phyloP scores from a whole-genome alignment of 164 flowering plant species.

The Umbellularia californica region DNA sequence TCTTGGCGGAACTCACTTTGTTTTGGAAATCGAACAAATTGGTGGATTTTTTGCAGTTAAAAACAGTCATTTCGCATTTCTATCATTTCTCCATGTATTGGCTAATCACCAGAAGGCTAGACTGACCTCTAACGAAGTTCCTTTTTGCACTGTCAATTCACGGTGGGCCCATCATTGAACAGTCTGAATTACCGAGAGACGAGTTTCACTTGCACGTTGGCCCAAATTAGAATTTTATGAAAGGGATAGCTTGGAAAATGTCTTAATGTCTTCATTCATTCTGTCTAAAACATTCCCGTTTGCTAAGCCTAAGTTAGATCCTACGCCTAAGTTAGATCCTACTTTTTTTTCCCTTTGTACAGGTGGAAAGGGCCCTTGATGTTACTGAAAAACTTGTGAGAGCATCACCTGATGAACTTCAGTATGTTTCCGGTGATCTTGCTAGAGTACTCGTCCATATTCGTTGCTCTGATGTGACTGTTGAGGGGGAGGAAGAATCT shows the following conservation, averaged over 20 bases:
- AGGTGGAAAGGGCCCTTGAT: slow-evolving; percentile 92
- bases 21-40: not conserved
- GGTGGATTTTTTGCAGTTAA: not conserved
- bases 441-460: slow-evolving; percentile 74
- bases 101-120: not conserved
- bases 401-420: slow-evolving; percentile 89
- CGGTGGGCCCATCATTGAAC: not conserved
- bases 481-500: slow-evolving; percentile 94
- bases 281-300: not conserved
- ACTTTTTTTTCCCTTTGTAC: slow-evolving; percentile 18
- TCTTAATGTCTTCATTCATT: not conserved
- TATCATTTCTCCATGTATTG: not conserved
- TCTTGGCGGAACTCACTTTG: not conserved
- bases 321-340: not conserved
- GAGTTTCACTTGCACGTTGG: not conserved
- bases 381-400: slow-evolving; percentile 87
- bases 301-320: too few relatives aligned
- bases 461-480: slow-evolving; percentile 78
- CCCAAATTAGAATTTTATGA: too few relatives aligned
- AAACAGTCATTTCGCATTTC: not conserved
- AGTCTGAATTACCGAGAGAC: not conserved
- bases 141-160: not conserved
- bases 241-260: not conserved
- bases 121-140: not conserved
- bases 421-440: slow-evolving; percentile 67